Conservation (phyloP, 768 basidiomycete genomes). For the Strobilomyces echinocephalus region DNA sequence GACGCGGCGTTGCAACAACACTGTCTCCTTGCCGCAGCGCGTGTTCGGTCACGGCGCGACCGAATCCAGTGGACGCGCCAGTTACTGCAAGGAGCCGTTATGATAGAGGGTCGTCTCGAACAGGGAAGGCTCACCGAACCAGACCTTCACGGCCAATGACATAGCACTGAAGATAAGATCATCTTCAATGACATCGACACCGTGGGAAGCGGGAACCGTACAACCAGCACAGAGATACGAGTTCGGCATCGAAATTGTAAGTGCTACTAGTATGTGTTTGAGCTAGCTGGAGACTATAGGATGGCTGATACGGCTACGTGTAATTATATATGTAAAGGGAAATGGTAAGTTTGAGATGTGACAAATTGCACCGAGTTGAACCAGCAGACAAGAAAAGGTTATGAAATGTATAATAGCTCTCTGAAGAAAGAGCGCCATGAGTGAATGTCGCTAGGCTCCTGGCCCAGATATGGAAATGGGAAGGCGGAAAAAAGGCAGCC, state of each 20-base stretch:
- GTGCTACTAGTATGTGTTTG: not conserved
- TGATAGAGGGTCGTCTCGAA: not conserved
- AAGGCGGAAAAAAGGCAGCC: not conserved
- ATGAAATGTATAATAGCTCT: not conserved
- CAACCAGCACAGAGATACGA: too few species aligned
- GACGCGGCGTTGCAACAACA: conserved; percentile 40
- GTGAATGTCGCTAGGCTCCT: not conserved
- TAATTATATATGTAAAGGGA: not conserved
- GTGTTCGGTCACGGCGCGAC: conserved; percentile 31
- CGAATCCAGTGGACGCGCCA: conserved; percentile 38
- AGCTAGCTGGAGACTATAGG: not conserved
- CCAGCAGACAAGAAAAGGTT: not conserved
- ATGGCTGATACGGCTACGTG: not conserved
- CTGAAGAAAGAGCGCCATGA: not conserved
- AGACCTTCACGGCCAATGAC: conserved; percentile 14
- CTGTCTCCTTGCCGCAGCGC: conserved; percentile 37
- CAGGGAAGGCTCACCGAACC: conserved; percentile 19
- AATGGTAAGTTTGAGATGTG: not conserved
- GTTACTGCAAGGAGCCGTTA: conserved; percentile 29
- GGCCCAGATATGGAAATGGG: not conserved
- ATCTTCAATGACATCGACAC: too few species aligned
- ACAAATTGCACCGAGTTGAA: not conserved
- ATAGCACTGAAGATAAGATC: not conserved
- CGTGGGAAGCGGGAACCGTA: too few species aligned
- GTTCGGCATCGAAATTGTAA: too few species aligned